Evolutionary conservation across 1,139 yeast species (phyloP).

Genomic region (Petasospora fabianii): DNA sequence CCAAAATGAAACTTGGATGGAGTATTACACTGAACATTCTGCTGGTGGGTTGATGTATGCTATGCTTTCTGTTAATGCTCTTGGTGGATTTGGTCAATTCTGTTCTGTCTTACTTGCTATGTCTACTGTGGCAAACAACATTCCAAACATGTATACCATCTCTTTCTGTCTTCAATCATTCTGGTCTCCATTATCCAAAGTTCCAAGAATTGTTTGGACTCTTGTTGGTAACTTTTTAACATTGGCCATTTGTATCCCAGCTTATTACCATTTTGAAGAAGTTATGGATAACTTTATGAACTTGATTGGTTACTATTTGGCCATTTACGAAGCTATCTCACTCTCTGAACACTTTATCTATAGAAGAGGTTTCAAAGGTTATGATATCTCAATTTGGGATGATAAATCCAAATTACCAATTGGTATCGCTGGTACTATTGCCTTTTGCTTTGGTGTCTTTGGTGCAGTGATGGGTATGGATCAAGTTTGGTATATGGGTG

Average conservation of each 20-base stretch:
- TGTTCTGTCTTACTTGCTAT: conserved; percentile 79
- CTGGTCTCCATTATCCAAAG: conserved; percentile 64
- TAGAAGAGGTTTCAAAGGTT: conserved; percentile 58
- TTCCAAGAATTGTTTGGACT: conserved; percentile 86
- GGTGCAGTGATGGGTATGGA: conserved; percentile 86
- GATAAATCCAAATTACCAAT: conserved; percentile 58
- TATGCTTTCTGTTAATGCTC: conserved; percentile 70
- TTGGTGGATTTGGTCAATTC: conserved; percentile 87
- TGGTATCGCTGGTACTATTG: conserved; percentile 74
- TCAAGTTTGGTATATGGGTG: conserved; percentile 81
- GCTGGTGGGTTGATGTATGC: conserved; percentile 83
- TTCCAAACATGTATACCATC: conserved; percentile 90
- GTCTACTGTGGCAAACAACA: conserved; percentile 84
- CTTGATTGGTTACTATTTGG: conserved; percentile 85
- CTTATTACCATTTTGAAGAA: conserved; percentile 63
- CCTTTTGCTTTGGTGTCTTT: conserved; percentile 77
- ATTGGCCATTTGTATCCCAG: conserved; percentile 86
- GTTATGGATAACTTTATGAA: conserved; percentile 88
- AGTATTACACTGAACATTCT: conserved; percentile 39
- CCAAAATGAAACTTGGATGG: conserved; percentile 45
- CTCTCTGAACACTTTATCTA: conserved; percentile 77
- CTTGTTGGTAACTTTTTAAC: conserved; percentile 69
- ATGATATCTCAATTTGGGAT: conserved; percentile 60
- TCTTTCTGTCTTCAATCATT: conserved; percentile 82
- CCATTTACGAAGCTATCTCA: conserved; percentile 73